Evolutionary conservation across 2,329 filamentous ascomycete species (phyloP), one percentile per base, ranked within the genome.

Genomic region (Pseudofabraea citricarpa): DNA sequence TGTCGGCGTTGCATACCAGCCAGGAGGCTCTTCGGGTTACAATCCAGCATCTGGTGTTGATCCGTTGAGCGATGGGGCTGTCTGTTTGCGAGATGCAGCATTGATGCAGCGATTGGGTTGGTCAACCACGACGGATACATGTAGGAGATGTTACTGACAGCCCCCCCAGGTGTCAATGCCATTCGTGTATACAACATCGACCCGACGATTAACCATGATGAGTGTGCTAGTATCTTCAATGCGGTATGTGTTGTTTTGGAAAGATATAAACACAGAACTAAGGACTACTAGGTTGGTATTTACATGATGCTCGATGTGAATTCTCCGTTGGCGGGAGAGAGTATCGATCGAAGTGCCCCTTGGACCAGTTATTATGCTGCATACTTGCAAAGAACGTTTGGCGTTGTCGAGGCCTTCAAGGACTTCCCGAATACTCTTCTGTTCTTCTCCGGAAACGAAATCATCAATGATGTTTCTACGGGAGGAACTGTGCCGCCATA

Each of bases 401-500:
- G 77, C 47, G 71, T 84, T 38, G 78, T 83, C 20, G 80, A 84
- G 66, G 77, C 79, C 29, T 84, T 84, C 68, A 77, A 77, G 69
- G 70, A 67, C 65, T 84, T 83, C 58, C 79, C 79, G 57, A 84
- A 84, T 66, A 79, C 78, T 9, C 69, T 83, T n/a, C 70, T 75
- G 45, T 90, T 85, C 75, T 90, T 89, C 71, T 82, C 84, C 36
- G 85, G 81, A 45, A 90, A 90, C 64, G 85, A 90, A 66, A 82
- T 89, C 58, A 86, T 88, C 65, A 82, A 85, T 63, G 71, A 83
- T 52, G 70, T 78, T 40, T 61, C 71, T 35, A 82, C 77, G 27
- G 83, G 78, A 50, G 65, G 71, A 41, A 65, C 64, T 41, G 80
- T 79, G 24, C 83, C 81, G 23, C 83, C 80, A n/a, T 90, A 87